Evolutionary conservation across 139 green algal species (phyloP).

Genomic region (Yamagishiella unicocca): DNA sequence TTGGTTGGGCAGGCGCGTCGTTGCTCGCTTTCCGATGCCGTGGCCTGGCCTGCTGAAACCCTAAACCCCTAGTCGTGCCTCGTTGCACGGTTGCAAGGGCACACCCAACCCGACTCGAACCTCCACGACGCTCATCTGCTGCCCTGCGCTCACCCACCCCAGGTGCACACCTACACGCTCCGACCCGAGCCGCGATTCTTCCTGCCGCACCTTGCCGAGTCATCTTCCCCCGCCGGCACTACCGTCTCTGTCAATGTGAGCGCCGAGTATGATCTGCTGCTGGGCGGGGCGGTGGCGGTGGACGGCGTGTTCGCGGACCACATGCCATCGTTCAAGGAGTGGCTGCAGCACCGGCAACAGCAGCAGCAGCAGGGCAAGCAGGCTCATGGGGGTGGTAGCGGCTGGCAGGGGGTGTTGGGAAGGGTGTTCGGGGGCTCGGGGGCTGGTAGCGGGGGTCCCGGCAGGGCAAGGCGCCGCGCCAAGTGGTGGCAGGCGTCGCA

Average conservation of each 20-base stretch:
- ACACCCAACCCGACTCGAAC: too few relatives aligned
- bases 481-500: background rate
- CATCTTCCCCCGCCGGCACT: background rate
- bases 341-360: background rate
- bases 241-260: background rate
- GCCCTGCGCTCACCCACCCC: background rate
- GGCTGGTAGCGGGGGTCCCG: background rate
- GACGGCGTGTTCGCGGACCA: slow-evolving; percentile 29
- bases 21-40: too few relatives aligned
- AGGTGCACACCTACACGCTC: slow-evolving; percentile 53
- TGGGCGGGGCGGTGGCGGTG: background rate
- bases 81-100: too few relatives aligned
- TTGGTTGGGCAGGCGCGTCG: too few relatives aligned
- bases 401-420: background rate
- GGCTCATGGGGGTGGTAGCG: background rate
- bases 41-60: too few relatives aligned
- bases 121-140: too few relatives aligned
- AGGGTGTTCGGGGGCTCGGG: background rate
- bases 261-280: slow-evolving; percentile 19
- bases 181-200: slow-evolving; percentile 49
- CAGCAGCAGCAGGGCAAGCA: background rate
- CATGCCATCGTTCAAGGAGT: slow-evolving; percentile 20
- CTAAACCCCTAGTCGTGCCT: too few relatives aligned
- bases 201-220: slow-evolving; percentile 39
- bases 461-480: background rate